Evolutionary conservation across 2,329 filamentous ascomycete species (phyloP).

Genomic region (Cercospora berteroae): DNA sequence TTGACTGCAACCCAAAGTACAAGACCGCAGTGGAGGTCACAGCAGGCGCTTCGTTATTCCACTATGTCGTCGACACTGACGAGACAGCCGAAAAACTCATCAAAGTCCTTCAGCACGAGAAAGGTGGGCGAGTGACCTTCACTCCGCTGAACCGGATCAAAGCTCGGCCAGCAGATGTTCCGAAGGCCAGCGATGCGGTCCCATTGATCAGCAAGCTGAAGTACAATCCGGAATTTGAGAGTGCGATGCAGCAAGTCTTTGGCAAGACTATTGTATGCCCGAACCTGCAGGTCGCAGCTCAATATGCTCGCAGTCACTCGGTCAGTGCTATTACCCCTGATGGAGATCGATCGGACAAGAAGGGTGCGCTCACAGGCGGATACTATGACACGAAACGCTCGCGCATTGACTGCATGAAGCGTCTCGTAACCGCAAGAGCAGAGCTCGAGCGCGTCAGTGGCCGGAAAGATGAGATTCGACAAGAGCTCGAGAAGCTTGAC

Average conservation of each 20-base stretch:
- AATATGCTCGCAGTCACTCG: constrained; percentile 88
- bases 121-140: constrained; percentile 85
- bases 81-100: constrained; percentile 80
- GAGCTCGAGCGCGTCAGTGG: constrained; percentile 67
- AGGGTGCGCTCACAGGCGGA: constrained; percentile 91
- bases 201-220: constrained; percentile 81
- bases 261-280: constrained; percentile 93
- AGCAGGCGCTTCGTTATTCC: constrained; percentile 87
- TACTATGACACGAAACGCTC: constrained; percentile 86
- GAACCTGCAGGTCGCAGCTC: constrained; percentile 78
- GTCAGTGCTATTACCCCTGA: constrained; percentile 92
- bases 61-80: constrained; percentile 92
- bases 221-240: constrained; percentile 74
- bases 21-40: constrained; percentile 47
- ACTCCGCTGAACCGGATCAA: constrained; percentile 85
- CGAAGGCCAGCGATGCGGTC: constrained; percentile 81
- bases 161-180: constrained; percentile 69
- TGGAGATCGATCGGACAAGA: constrained; percentile 91
- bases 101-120: constrained; percentile 73
- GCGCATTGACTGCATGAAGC: constrained; percentile 78
- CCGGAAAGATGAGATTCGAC: constrained; percentile 64
- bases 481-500: constrained; percentile 72
- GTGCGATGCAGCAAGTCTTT: constrained; percentile 91
- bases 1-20: constrained; percentile 50
- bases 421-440: constrained; percentile 70